Evolutionary conservation across 106 monocot species (phyloP).

Genomic region (Dioscorea zingiberensis): DNA sequence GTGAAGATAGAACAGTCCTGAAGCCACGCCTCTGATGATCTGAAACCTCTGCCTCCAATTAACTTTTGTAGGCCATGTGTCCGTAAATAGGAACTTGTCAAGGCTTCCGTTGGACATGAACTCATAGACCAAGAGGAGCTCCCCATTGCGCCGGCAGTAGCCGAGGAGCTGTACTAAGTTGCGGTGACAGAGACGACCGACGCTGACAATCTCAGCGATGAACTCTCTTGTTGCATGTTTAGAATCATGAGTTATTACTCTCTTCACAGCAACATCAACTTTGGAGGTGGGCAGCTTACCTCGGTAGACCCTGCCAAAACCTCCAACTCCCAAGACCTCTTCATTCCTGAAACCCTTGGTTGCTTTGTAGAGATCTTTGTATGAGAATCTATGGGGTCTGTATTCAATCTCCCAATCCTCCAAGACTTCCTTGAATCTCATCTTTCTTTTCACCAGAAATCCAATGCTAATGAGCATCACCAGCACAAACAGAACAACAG

Average conservation of each 20-base stretch:
- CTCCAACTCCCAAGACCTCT: slow-evolving; percentile 1
- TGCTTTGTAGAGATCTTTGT: not conserved
- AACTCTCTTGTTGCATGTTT: not conserved
- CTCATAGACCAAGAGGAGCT: slow-evolving; percentile 1
- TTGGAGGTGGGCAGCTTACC: not conserved
- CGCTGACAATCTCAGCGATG: not conserved
- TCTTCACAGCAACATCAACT: not conserved
- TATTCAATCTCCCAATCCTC: slow-evolving; percentile 4
- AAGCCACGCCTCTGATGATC: not conserved
- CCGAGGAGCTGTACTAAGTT: slow-evolving; percentile 5
- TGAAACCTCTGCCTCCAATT: not conserved
- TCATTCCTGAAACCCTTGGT: not conserved
- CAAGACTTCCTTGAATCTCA: not conserved
- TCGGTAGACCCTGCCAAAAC: slow-evolving; percentile 4
- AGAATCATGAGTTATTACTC: not conserved
- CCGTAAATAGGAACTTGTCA: not conserved
- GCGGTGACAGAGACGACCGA: not conserved
- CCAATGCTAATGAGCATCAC: not conserved
- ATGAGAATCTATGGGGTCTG: slow-evolving; percentile 2
- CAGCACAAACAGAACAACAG: not conserved
- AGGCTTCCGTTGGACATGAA: not conserved
- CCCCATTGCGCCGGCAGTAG: slow-evolving; percentile 3
- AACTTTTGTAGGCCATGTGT: not conserved
- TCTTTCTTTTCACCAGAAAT: not conserved
- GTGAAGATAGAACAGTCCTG: slow-evolving; percentile 2